phyloP scores from a whole-genome alignment of 768 basidiomycete species.

The Phlebiopsis gigantea region DNA sequence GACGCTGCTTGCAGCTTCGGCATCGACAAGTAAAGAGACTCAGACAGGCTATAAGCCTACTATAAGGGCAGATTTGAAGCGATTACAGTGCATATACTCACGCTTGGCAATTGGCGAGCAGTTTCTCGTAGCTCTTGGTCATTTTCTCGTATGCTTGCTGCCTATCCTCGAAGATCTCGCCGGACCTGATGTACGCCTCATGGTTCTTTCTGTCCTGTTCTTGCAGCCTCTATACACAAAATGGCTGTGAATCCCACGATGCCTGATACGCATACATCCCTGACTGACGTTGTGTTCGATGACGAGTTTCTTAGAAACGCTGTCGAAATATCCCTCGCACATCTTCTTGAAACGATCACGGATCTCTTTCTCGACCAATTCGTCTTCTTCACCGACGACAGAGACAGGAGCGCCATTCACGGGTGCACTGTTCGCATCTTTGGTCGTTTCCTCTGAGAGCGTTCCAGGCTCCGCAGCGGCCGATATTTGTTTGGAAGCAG shows the following conservation, averaged over 20 bases:
- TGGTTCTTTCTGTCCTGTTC: constrained; percentile 96
- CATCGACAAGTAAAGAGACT: constrained; percentile 78
- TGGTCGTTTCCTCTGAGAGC: constrained; percentile 36
- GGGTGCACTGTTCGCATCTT: constrained; percentile 12
- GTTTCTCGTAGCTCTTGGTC: constrained; percentile 92
- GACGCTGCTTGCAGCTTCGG: constrained; percentile 81
- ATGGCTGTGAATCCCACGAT: neutral
- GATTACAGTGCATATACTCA: constrained; percentile 31
- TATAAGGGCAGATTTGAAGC: constrained; percentile 1
- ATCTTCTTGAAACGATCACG: constrained; percentile 87
- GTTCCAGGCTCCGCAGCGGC: constrained; percentile 50
- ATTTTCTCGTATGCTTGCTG: constrained; percentile 99
- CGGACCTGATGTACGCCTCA: constrained; percentile 98
- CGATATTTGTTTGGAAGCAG: constrained; percentile 53
- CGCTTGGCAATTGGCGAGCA: constrained; percentile 86
- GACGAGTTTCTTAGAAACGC: constrained; percentile 83
- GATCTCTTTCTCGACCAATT: constrained; percentile 79
- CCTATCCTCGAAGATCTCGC: constrained; percentile 98
- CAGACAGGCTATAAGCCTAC: constrained; percentile 62
- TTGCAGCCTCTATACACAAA: constrained; percentile 69
- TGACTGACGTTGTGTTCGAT: constrained; percentile 80
- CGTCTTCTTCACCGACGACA: constrained; percentile 50
- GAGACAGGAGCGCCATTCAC: constrained; percentile 31
- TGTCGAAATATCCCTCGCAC: constrained; percentile 92
- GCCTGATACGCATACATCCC: neutral